phyloP scores from a whole-genome alignment of 805 yeast genomes.

The Jamesozyma gamospora region DNA sequence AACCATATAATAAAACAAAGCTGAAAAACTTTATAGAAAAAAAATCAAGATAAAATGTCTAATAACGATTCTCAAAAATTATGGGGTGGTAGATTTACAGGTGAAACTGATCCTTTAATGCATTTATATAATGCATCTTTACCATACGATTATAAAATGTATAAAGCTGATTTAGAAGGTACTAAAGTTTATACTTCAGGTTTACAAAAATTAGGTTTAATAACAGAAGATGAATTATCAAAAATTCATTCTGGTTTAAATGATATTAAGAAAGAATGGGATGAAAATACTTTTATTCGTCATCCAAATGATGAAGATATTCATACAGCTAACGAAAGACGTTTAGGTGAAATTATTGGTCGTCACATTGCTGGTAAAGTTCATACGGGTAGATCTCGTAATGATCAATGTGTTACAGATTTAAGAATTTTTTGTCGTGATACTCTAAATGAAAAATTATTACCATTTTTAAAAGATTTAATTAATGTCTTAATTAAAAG shows the following conservation, averaged over 20 bases:
- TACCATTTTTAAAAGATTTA: constrained; percentile 46
- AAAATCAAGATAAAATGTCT: no score
- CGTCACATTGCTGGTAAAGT: constrained; percentile 91
- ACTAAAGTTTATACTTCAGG: constrained; percentile 91
- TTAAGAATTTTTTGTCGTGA: constrained; percentile 91
- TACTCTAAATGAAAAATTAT: constrained; percentile 48
- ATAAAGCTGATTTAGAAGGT: constrained; percentile 86
- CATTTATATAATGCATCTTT: constrained; percentile 92
- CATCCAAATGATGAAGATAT: constrained; percentile 75
- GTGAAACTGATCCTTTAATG: constrained; percentile 95
- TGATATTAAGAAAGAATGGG: constrained; percentile 74
- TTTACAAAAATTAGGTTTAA: constrained; percentile 62
- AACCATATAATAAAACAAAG: no score
- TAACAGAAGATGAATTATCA: constrained; percentile 59
- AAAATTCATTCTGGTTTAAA: constrained; percentile 81
- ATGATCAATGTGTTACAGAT: constrained; percentile 98
- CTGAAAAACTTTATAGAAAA: no score
- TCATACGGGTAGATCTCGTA: constrained; percentile 98
- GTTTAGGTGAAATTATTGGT: constrained; percentile 94
- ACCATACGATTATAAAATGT: constrained; percentile 94
- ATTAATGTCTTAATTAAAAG: constrained; percentile 61
- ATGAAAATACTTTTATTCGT: constrained; percentile 41
- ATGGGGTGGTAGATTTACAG: constrained; percentile 99
- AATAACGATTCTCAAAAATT: constrained; percentile 42
- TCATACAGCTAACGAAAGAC: constrained; percentile 97